These are phyloP conservation scores for Musa troglodytarum DNA, from an alignment of 176 grass and related monocot species.

Conservation along the genomic window DNA sequence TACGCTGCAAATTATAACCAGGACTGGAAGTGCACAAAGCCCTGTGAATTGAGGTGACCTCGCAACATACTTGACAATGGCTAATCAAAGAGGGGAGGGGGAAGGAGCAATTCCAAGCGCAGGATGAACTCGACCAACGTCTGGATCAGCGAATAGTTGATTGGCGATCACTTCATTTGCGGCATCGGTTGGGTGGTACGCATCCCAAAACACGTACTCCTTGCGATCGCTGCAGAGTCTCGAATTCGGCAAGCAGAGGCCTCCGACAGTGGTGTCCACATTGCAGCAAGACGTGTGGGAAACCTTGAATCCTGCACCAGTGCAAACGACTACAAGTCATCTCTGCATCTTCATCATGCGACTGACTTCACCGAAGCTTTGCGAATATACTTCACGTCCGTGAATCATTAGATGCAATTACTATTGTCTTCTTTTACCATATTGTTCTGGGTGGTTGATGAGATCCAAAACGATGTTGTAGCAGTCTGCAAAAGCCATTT, in stretches of 20 bases:
- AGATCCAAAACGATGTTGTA: constrained; percentile 82
- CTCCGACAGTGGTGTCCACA: constrained; percentile 70
- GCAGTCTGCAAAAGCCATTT: constrained; percentile 45
- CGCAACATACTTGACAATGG: too few species aligned
- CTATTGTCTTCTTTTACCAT: constrained; percentile 46
- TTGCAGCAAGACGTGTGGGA: constrained; percentile 92
- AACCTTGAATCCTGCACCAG: constrained; percentile 49
- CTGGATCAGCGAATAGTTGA: constrained; percentile 38
- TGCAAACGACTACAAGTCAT: too few species aligned
- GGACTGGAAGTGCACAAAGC: not conserved
- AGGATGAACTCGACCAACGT: constrained; percentile 19
- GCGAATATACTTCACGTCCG: too few species aligned
- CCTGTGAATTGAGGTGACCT: not conserved
- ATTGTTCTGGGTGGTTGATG: constrained; percentile 64
- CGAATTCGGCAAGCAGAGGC: constrained; percentile 82
- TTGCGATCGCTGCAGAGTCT: constrained; percentile 54
- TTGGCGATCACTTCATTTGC: constrained; percentile 79
- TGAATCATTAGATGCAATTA: not conserved
- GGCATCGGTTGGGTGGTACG: constrained; percentile 88
- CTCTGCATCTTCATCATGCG: too few species aligned
- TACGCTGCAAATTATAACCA: not conserved
- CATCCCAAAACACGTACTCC: constrained; percentile 92
- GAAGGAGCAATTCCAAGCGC: constrained; percentile 13
- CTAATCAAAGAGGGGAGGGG: not conserved
- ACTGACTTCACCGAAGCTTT: too few species aligned